phyloP scores from a whole-genome alignment of 768 basidiomycete species.

The Suillus cothurnatus region DNA sequence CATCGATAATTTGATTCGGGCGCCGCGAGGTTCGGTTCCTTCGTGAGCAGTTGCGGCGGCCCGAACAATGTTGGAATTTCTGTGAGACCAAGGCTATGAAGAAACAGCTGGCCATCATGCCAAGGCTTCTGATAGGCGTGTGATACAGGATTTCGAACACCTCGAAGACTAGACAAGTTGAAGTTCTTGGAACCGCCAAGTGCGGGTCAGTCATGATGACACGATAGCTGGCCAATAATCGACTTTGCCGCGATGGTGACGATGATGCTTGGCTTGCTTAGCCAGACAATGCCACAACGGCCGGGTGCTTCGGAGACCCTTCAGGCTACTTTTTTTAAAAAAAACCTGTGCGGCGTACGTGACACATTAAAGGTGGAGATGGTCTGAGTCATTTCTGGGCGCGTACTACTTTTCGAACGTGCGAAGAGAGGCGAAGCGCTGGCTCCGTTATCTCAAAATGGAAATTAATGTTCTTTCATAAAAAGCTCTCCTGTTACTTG shows the following conservation, averaged over 20 bases:
- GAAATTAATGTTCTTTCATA: not conserved
- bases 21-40: not conserved
- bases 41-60: not conserved
- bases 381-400: not conserved
- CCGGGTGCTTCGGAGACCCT: not conserved
- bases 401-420: not conserved
- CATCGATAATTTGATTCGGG: not conserved
- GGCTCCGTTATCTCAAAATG: not conserved
- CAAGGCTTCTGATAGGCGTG: not conserved
- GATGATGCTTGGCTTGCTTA: not conserved
- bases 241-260: not conserved
- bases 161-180: conserved; percentile 1
- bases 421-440: not conserved
- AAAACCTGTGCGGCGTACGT: too few species aligned
- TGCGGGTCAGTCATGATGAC: not conserved
- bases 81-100: not conserved
- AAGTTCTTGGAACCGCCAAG: not conserved
- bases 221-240: not conserved
- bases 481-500: not conserved
- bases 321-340: not conserved
- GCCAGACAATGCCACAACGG: not conserved
- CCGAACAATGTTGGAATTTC: not conserved
- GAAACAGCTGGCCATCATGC: not conserved
- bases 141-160: not conserved
- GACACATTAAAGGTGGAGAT: too few species aligned